Percentiles rank a stretch among this genome's conserved stretches.
Conservation (phyloP, 2,329 filamentous ascomycete genomes). For the Fusarium circinatum region DNA sequence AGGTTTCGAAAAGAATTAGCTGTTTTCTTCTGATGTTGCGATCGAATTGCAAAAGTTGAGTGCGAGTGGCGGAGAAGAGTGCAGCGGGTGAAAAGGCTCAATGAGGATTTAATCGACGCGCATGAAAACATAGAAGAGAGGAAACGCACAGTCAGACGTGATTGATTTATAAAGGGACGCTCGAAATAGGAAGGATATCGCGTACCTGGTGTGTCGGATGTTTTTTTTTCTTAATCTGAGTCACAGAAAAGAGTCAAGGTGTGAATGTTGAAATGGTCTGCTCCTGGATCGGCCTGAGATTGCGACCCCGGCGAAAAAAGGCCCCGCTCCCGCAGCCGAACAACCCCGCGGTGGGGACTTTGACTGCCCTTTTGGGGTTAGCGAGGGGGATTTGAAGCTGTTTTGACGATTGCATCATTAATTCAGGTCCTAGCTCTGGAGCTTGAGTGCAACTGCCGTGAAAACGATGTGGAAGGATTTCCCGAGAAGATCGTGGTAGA, state of each 20-base stretch:
- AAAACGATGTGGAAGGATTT: background rate
- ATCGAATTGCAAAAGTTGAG: background rate
- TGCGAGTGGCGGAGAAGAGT: background rate
- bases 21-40: background rate
- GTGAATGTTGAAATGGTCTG: conserved; percentile 1
- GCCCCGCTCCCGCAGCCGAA: conserved; percentile 36
- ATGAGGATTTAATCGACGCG: background rate
- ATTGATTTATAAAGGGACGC: background rate
- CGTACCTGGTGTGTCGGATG: conserved; percentile 13
- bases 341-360: conserved; percentile 17
- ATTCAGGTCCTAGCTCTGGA: conserved; percentile 11
- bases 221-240: conserved; percentile 21
- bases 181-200: background rate
- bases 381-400: conserved; percentile 12
- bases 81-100: conserved; percentile 5
- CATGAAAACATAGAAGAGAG: background rate
- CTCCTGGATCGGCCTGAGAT: conserved; percentile 30
- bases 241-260: conserved; percentile 35
- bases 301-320: conserved; percentile 29
- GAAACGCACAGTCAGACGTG: background rate
- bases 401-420: conserved; percentile 22
- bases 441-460: background rate
- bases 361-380: conserved; percentile 7
- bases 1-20: conserved; percentile 15
- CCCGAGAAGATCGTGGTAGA: background rate